Evolutionary conservation across 1,139 yeast genomes (phyloP), one percentile per base, ranked within the genome.

Genomic region (Suhomyces bokatorum): DNA sequence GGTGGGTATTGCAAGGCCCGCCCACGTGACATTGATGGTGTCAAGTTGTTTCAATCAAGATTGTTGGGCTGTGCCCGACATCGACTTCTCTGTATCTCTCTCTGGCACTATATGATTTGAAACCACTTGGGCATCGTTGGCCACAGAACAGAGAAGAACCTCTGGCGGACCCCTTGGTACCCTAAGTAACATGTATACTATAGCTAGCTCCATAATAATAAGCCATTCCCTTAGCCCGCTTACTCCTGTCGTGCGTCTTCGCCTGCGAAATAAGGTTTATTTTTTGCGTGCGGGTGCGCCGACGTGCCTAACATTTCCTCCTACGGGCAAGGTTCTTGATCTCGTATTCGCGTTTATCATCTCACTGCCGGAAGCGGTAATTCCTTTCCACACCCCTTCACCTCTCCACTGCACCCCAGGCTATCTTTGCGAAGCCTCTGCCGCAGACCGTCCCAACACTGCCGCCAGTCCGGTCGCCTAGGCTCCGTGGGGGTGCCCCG

Each of bases 41-140:
- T 46, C 44, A 29, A 32, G 32, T 33, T 31, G 48, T 46, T 46
- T 46, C 49, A 40, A 41, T 42, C 35, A 40, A 30, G 47, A 44
- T 44, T 44, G 47, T 40, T 44, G 47, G 35, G 30, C 37, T 13
- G 15, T 7, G 28, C 29, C 36, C 44, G 37, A 42, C 44, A 43
- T 43, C 42, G 32, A 38, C 48, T 39, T 38, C 44, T 44, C 40
- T 38, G 42, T 39, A 32, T 34, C 32, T 32, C 34, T 30, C 29
- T 30, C 35, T 15, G 17, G 10, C 17, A 16, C 22, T 16, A 24
- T 14, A 37, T 27, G 43, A 42, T 39, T 39, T 45, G 48, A 45
- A 45, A 45, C 43, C 24, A 35, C 37, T 42, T 36, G 30, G 42
- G 31, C 48, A 45, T 43, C 39, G 37, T 41, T 42, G 37, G 35